Percentiles rank a stretch among this genome's conserved stretches.
phyloP scores from a whole-genome alignment of 2,329 filamentous ascomycete species.

The Bipolaris oryzae region DNA sequence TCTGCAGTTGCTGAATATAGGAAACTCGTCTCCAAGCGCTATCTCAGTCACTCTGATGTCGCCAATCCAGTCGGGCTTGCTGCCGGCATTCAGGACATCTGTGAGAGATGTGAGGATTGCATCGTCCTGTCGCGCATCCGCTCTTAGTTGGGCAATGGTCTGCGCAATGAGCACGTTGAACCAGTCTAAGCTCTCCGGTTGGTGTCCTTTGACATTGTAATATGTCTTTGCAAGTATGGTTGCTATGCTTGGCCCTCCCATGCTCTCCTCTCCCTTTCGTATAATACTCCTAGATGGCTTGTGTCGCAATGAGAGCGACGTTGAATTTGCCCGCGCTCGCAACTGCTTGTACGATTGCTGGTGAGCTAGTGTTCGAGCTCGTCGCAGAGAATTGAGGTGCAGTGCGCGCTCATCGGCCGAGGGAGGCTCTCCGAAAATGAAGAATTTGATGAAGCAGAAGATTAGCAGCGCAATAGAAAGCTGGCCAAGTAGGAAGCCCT shows the following conservation, averaged over 20 bases:
- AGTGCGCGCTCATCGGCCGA: slow-evolving; percentile 81
- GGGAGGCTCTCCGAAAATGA: slow-evolving; percentile 95
- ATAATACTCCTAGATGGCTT: slow-evolving; percentile 53
- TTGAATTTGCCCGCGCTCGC: slow-evolving; percentile 44
- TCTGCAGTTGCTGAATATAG: slow-evolving; percentile 97
- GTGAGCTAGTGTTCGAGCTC: slow-evolving; percentile 75
- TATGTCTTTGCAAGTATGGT: slow-evolving; percentile 97
- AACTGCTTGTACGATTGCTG: slow-evolving; percentile 39
- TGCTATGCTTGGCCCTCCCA: slow-evolving; percentile 79
- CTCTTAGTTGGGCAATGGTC: slow-evolving; percentile 92
- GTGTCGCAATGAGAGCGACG: slow-evolving; percentile 39
- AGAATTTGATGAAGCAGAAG: slow-evolving; percentile 98
- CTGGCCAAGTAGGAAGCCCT: slow-evolving; percentile 91
- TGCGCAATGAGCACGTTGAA: slow-evolving; percentile 98
- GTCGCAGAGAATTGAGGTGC: slow-evolving; percentile 74
- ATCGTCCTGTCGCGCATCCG: slow-evolving; percentile 89
- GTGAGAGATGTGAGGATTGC: slow-evolving; percentile 86
- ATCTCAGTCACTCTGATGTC: slow-evolving; percentile 94
- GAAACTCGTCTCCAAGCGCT: slow-evolving; percentile 93
- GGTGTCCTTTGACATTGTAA: slow-evolving; percentile 93
- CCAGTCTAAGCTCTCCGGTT: slow-evolving; percentile 97
- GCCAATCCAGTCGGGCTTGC: slow-evolving; percentile 88
- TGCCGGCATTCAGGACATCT: slow-evolving; percentile 82
- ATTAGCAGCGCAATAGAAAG: slow-evolving; percentile 89
- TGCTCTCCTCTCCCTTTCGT: slow-evolving; percentile 45